Evolutionary conservation across 2,329 filamentous ascomycete genomes (phyloP).

Genomic region (Bipolaris bicolor): DNA sequence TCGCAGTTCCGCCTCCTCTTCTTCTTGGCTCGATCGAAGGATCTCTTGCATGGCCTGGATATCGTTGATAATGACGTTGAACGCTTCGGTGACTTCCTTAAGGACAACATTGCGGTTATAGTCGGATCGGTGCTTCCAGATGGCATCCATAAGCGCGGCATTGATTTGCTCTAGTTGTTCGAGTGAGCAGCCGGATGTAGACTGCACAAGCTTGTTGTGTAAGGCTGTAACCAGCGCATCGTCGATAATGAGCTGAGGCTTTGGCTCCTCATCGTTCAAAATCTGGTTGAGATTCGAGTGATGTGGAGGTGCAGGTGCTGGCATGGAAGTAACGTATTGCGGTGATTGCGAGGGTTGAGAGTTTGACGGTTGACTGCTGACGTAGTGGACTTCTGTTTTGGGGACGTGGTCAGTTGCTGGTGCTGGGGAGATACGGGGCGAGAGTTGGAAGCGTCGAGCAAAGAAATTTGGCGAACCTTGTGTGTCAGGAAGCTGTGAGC

Average conservation of each 20-base stretch:
- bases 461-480: constrained; percentile 56
- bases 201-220: constrained; percentile 66
- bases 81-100: constrained; percentile 67
- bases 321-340: constrained; percentile 39
- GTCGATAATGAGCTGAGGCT: constrained; percentile 54
- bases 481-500: constrained; percentile 69
- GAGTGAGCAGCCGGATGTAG: constrained; percentile 79
- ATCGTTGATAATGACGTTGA: constrained; percentile 75
- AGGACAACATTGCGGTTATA: constrained; percentile 83
- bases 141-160: constrained; percentile 84
- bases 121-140: constrained; percentile 80
- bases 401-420: constrained; percentile 26
- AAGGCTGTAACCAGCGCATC: constrained; percentile 62
- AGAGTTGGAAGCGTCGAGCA: constrained; percentile 20
- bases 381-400: constrained; percentile 39
- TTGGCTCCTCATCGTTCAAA: constrained; percentile 49
- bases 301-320: constrained; percentile 45
- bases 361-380: constrained; percentile 46
- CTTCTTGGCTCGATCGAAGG: constrained; percentile 50
- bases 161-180: constrained; percentile 96
- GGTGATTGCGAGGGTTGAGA: constrained; percentile 49
- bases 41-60: constrained; percentile 63
- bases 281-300: constrained; percentile 50
- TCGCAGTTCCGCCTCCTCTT: constrained; percentile 19
- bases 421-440: constrained; percentile 13